Evolutionary conservation across 805 yeast genomes (phyloP).

Genomic region (Saccharomycopsis sp.): DNA sequence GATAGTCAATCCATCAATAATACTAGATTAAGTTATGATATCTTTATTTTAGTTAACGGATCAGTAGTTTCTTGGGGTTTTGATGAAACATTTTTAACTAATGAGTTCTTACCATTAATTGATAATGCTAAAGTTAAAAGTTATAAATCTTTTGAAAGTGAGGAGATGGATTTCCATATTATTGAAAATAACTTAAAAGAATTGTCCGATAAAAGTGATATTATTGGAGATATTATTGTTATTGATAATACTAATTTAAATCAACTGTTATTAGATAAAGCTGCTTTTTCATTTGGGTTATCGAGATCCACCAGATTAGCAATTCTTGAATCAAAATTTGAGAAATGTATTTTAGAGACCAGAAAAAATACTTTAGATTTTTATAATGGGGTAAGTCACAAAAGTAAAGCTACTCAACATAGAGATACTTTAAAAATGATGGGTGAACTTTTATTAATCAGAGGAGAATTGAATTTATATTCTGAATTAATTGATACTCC

Average conservation of each 20-base stretch:
- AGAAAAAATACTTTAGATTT: conserved; percentile 54
- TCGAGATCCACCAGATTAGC: conserved; percentile 82
- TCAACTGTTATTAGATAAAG: conserved; percentile 59
- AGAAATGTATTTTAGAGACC: conserved; percentile 53
- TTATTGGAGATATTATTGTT: conserved; percentile 63
- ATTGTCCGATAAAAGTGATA: conserved; percentile 18
- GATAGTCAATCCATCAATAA: conserved; percentile 1
- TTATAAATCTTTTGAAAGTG: conserved; percentile 52
- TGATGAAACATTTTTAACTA: conserved; percentile 39
- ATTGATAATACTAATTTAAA: conserved; percentile 40
- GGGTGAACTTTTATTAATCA: conserved; percentile 60
- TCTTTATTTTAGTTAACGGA: conserved; percentile 67
- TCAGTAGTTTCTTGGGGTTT: conserved; percentile 80
- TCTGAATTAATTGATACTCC: conserved; percentile 78
- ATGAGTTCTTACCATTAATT: conserved; percentile 43
- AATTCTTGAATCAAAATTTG: conserved; percentile 63
- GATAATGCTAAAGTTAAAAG: conserved; percentile 36
- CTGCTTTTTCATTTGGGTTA: conserved; percentile 82
- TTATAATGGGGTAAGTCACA: conserved; percentile 36
- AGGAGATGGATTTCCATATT: conserved; percentile 71
- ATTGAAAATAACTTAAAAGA: conserved; percentile 18
- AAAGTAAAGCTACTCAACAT: conserved; percentile 6
- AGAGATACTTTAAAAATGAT: conserved; percentile 56
- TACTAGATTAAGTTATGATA: conserved; percentile 28
- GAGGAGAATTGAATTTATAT: conserved; percentile 79